Percentiles rank a stretch among this genome's conserved stretches.
phyloP scores from a whole-genome alignment of 108 stramenopile genomes.

The Nitzschia putrida region DNA sequence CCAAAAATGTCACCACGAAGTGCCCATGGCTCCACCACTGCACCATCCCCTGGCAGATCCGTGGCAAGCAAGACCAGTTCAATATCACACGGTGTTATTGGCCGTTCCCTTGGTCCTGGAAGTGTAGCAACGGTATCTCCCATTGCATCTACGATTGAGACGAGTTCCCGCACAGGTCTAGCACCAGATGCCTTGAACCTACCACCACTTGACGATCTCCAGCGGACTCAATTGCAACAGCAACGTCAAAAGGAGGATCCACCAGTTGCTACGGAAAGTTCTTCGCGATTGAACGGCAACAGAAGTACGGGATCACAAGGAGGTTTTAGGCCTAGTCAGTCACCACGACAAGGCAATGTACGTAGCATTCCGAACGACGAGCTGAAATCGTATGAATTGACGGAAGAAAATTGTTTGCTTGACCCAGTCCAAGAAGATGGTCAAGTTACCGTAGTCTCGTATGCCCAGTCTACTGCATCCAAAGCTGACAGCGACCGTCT shows the following conservation, averaged over 20 bases:
- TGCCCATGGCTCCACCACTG: not conserved
- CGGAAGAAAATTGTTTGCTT: conserved; percentile 36
- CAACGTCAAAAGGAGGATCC: conserved; percentile 2
- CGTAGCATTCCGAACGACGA: not conserved
- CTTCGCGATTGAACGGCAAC: conserved; percentile 1
- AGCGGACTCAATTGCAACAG: not conserved
- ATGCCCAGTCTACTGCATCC: conserved; percentile 21
- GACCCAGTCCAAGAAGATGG: conserved; percentile 9
- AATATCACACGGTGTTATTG: not conserved
- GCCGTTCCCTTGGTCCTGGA: conserved; percentile 6
- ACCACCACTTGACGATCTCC: not conserved
- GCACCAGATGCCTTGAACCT: conserved; percentile 5
- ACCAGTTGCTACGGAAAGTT: not conserved
- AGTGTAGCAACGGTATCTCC: conserved; percentile 4
- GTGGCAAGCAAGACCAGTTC: not conserved
- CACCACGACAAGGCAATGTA: too few relatives aligned
- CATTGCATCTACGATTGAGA: not conserved
- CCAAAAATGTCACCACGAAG: conserved; percentile 17
- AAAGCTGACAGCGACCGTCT: conserved; percentile 11
- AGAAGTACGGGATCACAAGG: too few relatives aligned
- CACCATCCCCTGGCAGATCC: conserved; percentile 2
- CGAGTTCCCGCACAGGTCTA: not conserved
- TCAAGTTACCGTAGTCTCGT: conserved; percentile 15
- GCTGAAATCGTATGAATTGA: conserved; percentile 13
- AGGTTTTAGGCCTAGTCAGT: not conserved